These are phyloP conservation scores for Neurospora crassa DNA, from an alignment of 2,329 filamentous ascomycete species.

Conservation along the genomic window DNA sequence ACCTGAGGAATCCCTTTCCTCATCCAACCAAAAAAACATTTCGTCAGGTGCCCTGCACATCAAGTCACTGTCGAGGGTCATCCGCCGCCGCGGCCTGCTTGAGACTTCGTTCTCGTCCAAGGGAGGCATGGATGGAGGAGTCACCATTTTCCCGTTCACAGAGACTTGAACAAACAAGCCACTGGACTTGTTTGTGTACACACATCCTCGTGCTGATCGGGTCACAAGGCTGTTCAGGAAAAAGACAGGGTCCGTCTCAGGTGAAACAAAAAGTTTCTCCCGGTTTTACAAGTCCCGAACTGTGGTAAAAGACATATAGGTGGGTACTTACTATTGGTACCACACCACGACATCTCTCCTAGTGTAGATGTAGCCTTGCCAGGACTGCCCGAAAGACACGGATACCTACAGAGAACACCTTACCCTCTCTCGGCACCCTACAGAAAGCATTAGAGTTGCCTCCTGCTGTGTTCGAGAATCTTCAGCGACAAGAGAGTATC, in stretches of 20 bases:
- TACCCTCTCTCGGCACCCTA: background rate
- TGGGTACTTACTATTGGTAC: conserved; percentile 1
- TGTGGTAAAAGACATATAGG: conserved; percentile 1
- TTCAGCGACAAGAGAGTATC: background rate
- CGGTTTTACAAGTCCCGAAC: background rate
- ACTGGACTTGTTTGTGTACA: background rate
- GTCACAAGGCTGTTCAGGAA: conserved; percentile 12
- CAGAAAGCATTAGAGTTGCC: background rate
- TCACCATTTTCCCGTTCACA: background rate
- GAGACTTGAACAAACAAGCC: background rate
- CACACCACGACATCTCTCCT: background rate
- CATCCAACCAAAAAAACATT: background rate
- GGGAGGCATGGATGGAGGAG: background rate
- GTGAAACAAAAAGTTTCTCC: conserved; percentile 3
- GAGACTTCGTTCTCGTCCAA: background rate
- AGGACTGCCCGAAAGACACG: background rate
- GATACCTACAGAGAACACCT: background rate
- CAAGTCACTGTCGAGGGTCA: background rate
- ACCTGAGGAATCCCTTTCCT: background rate
- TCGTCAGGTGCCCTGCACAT: background rate
- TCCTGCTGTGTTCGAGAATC: background rate
- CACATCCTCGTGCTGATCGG: conserved; percentile 3
- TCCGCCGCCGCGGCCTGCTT: background rate
- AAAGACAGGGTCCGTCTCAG: background rate
- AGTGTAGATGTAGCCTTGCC: background rate